Conservation (phyloP, 2,329 filamentous ascomycete species). For the Phaeophleospora eucalypticola region DNA sequence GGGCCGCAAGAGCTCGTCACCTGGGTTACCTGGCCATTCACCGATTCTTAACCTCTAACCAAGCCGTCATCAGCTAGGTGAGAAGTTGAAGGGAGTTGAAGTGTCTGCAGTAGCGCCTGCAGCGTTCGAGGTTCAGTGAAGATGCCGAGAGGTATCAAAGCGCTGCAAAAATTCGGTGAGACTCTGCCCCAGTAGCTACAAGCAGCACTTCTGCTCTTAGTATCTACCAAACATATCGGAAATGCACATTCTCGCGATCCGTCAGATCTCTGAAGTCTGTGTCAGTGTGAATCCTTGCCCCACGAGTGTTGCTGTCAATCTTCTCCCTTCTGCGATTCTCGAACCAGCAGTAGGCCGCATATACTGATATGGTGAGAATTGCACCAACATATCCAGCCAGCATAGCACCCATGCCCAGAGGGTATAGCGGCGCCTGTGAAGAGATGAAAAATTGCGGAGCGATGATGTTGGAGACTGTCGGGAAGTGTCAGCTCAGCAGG, state of each 20-base stretch:
- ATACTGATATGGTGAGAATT: constrained; percentile 12
- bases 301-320: constrained; percentile 4
- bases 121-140: too few relatives aligned
- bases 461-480: constrained; percentile 18
- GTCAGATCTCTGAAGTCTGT: constrained; percentile 12
- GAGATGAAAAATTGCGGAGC: constrained; percentile 13
- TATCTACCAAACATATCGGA: constrained; percentile 10
- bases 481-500: too few relatives aligned
- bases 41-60: too few relatives aligned
- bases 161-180: neutral
- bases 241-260: constrained; percentile 14
- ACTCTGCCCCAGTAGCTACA: neutral
- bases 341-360: constrained; percentile 10
- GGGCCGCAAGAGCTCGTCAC: too few relatives aligned
- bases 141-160: too few relatives aligned
- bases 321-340: constrained; percentile 15
- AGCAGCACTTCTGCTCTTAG: neutral
- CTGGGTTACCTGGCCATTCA: too few relatives aligned
- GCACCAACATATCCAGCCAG: constrained; percentile 14
- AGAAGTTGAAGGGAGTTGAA: too few relatives aligned
- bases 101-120: too few relatives aligned
- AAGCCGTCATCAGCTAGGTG: too few relatives aligned
- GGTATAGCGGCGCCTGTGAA: constrained; percentile 10
- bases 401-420: constrained; percentile 10
- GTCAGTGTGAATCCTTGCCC: constrained; percentile 7